Conservation (phyloP, 495 filamentous ascomycete species). For the Penicillium argentinense region DNA sequence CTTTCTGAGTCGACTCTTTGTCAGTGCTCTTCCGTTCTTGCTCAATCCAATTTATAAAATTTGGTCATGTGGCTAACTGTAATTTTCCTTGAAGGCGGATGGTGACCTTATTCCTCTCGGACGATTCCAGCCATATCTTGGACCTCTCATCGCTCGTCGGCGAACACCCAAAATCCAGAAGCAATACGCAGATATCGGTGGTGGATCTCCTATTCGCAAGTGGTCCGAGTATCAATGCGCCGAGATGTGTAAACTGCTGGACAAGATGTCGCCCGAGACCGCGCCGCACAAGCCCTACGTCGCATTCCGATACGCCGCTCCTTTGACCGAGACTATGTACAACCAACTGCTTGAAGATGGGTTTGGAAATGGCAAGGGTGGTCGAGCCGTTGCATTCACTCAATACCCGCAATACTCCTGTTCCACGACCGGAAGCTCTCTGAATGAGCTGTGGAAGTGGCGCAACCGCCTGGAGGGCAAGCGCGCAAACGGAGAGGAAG, state of each 20-base stretch:
- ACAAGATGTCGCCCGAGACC: constrained; percentile 84
- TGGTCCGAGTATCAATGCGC: constrained; percentile 93
- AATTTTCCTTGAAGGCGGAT: constrained; percentile 62
- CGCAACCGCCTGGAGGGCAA: constrained; percentile 83
- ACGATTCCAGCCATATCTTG: constrained; percentile 85
- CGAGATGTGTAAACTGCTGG: constrained; percentile 95
- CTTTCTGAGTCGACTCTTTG: constrained; percentile 94
- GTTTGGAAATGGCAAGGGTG: constrained; percentile 80
- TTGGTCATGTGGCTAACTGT: too few relatives aligned
- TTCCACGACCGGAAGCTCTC: constrained; percentile 91
- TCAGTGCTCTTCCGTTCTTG: too few relatives aligned
- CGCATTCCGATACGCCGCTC: constrained; percentile 95
- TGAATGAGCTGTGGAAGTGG: constrained; percentile 99
- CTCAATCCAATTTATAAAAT: too few relatives aligned
- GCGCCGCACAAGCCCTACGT: constrained; percentile 98
- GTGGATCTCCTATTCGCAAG: constrained; percentile 93
- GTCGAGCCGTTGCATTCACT: constrained; percentile 93
- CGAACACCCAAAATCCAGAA: constrained; percentile 94
- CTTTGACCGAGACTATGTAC: constrained; percentile 94
- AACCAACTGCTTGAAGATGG: constrained; percentile 78
- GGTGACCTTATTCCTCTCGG: constrained; percentile 96
- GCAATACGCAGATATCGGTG: constrained; percentile 94
- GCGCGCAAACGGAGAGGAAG: constrained; percentile 47
- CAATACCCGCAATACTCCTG: constrained; percentile 99
- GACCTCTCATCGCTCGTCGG: constrained; percentile 78